Evolutionary conservation across 2,329 filamentous ascomycete genomes (phyloP).

Genomic region (Xylariaceae sp.): DNA sequence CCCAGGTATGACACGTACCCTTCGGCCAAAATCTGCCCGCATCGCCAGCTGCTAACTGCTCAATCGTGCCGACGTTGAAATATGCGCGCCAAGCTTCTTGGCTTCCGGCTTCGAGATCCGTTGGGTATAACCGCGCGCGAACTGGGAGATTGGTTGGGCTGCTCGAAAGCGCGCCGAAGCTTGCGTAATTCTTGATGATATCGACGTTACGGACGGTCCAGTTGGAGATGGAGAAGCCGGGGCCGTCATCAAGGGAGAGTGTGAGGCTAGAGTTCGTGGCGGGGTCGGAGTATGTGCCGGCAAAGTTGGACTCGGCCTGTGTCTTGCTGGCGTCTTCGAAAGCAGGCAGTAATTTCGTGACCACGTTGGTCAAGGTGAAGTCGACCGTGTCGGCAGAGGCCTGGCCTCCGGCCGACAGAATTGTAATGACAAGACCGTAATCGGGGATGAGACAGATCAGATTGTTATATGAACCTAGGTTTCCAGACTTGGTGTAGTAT

Average conservation of each 20-base stretch:
- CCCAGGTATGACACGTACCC: conserved; percentile 37
- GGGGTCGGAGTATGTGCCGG: conserved; percentile 48
- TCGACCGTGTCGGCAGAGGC: conserved; percentile 35
- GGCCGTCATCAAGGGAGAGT: conserved; percentile 46
- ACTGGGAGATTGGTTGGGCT: conserved; percentile 22
- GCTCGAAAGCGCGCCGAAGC: conserved; percentile 30
- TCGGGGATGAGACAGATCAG: conserved; percentile 43
- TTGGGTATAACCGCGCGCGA: conserved; percentile 37
- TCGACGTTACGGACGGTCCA: conserved; percentile 52
- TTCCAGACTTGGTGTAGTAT: conserved; percentile 45
- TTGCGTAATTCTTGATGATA: conserved; percentile 45
- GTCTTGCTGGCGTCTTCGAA: conserved; percentile 51
- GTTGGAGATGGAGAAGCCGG: conserved; percentile 47
- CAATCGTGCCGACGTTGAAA: conserved; percentile 32
- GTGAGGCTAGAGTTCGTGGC: conserved; percentile 49
- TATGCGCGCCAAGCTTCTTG: conserved; percentile 34
- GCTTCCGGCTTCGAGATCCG: conserved; percentile 28
- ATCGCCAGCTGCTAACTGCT: conserved; percentile 33
- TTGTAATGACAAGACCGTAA: conserved; percentile 42
- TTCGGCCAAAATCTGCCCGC: conserved; percentile 34
- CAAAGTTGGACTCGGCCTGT: conserved; percentile 43
- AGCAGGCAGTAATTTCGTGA: conserved; percentile 48
- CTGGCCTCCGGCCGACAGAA: conserved; percentile 37
- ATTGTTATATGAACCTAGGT: conserved; percentile 43
- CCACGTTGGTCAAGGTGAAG: conserved; percentile 36